phyloP scores from a whole-genome alignment of 495 filamentous ascomycete genomes.

The Parathielavia appendiculata region DNA sequence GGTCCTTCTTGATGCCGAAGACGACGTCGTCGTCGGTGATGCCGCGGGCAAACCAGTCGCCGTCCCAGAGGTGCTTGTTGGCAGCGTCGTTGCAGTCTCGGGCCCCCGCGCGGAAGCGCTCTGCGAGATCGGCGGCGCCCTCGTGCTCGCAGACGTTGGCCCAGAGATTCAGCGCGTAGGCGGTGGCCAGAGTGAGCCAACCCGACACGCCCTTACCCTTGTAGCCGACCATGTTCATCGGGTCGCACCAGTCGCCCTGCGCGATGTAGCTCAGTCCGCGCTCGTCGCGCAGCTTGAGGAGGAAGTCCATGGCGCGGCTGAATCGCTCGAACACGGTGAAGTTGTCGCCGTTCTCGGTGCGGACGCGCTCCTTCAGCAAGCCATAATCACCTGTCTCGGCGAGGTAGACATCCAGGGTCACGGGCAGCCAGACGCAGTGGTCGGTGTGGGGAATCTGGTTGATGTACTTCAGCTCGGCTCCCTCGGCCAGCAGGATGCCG shows the following conservation, averaged over 20 bases:
- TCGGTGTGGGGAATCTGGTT: conserved; percentile 56
- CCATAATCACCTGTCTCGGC: conserved; percentile 51
- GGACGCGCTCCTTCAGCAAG: conserved; percentile 42
- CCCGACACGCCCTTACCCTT: conserved; percentile 53
- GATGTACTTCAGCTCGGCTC: conserved; percentile 55
- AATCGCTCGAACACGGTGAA: conserved; percentile 51
- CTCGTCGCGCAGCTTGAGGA: conserved; percentile 44
- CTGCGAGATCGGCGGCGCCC: conserved; percentile 36
- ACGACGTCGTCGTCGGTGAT: conserved; percentile 52
- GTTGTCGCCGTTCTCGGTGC: conserved; percentile 36
- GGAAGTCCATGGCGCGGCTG: conserved; percentile 51
- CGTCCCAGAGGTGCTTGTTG: conserved; percentile 52
- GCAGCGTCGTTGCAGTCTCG: conserved; percentile 45
- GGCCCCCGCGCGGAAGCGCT: conserved; percentile 41
- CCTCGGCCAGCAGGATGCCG: conserved; percentile 49
- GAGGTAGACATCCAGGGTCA: conserved; percentile 50
- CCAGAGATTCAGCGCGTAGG: conserved; percentile 47
- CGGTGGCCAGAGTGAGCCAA: conserved; percentile 53
- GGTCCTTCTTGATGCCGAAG: conserved; percentile 47
- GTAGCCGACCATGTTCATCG: conserved; percentile 57
- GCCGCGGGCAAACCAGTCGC: conserved; percentile 52
- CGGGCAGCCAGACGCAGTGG: conserved; percentile 54
- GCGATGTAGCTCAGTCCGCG: conserved; percentile 53
- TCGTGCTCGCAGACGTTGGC: conserved; percentile 47
- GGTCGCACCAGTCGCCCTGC: conserved; percentile 56